Evolutionary conservation across 2,329 filamentous ascomycete genomes (phyloP).

Genomic region (Colletotrichum spaethianum): DNA sequence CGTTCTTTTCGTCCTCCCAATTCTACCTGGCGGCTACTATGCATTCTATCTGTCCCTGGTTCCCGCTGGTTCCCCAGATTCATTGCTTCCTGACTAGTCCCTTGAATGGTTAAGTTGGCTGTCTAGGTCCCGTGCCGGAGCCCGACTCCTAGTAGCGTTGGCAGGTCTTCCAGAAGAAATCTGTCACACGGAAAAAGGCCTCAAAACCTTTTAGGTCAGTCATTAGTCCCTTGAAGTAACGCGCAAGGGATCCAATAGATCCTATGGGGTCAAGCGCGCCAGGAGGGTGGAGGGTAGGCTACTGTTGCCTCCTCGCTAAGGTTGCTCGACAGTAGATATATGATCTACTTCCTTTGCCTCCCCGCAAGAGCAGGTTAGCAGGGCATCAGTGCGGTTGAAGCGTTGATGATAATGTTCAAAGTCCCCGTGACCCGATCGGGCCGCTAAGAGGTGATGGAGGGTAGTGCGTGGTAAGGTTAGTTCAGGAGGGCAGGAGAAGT

Average conservation of each 20-base stretch:
- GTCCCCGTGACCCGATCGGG: background rate
- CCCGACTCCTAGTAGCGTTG: background rate
- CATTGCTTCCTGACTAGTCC: background rate
- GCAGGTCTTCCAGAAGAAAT: background rate
- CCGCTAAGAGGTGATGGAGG: background rate
- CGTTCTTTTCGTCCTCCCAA: background rate
- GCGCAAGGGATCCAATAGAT: background rate
- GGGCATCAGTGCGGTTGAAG: background rate
- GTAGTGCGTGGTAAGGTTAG: background rate
- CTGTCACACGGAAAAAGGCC: background rate
- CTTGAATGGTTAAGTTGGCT: too few species aligned
- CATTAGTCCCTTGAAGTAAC: background rate
- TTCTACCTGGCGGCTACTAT: background rate
- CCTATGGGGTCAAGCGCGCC: background rate
- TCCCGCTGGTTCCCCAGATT: background rate
- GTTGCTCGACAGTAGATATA: background rate
- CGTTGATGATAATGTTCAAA: background rate
- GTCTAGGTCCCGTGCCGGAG: too few species aligned
- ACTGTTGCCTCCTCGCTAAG: background rate
- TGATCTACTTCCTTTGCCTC: constrained; percentile 9
- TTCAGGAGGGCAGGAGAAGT: background rate
- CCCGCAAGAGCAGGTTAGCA: background rate
- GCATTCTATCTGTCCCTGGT: background rate
- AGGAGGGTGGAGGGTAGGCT: background rate
- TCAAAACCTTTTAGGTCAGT: background rate